These are phyloP conservation scores for Periglandula ipomoeae DNA, from an alignment of 2,329 filamentous ascomycete genomes.

Conservation along the genomic window DNA sequence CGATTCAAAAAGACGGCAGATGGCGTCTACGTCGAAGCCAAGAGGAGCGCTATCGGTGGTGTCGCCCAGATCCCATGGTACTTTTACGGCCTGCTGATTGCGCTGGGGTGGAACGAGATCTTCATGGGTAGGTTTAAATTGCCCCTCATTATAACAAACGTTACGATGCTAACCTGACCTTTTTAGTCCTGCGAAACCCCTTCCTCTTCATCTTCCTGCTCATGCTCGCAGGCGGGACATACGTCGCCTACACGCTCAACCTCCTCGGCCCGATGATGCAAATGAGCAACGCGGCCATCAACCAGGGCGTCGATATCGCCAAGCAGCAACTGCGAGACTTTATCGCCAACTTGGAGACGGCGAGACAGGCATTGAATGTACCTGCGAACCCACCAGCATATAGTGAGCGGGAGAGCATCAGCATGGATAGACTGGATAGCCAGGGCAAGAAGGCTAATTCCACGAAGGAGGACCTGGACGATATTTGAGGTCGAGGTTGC, in stretches of 20 bases:
- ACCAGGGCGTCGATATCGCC: constrained; percentile 81
- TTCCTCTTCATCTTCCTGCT: constrained; percentile 86
- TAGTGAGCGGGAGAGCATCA: constrained; percentile 37
- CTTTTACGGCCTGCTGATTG: constrained; percentile 83
- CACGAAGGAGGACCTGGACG: constrained; percentile 48
- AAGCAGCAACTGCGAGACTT: constrained; percentile 89
- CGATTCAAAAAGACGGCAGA: constrained; percentile 98
- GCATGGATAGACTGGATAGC: constrained; percentile 52
- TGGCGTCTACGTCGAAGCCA: constrained; percentile 95
- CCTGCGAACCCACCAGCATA: constrained; percentile 28
- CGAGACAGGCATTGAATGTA: constrained; percentile 75
- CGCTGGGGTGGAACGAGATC: constrained; percentile 98
- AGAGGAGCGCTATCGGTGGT: constrained; percentile 90
- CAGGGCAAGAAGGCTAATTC: constrained; percentile 40
- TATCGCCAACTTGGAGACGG: constrained; percentile 77
- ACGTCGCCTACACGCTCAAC: constrained; percentile 88
- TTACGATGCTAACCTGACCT: constrained; percentile 3
- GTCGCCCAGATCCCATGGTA: constrained; percentile 91
- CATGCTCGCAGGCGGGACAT: constrained; percentile 65
- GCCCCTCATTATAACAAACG: not conserved
- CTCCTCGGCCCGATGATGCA: constrained; percentile 93
- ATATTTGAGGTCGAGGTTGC: constrained; percentile 32
- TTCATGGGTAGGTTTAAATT: constrained; percentile 61
- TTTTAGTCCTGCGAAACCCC: constrained; percentile 80
- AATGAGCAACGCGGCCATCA: constrained; percentile 82